phyloP scores from a whole-genome alignment of 2,329 filamentous ascomycete genomes.

The Aspergillus awamori region DNA sequence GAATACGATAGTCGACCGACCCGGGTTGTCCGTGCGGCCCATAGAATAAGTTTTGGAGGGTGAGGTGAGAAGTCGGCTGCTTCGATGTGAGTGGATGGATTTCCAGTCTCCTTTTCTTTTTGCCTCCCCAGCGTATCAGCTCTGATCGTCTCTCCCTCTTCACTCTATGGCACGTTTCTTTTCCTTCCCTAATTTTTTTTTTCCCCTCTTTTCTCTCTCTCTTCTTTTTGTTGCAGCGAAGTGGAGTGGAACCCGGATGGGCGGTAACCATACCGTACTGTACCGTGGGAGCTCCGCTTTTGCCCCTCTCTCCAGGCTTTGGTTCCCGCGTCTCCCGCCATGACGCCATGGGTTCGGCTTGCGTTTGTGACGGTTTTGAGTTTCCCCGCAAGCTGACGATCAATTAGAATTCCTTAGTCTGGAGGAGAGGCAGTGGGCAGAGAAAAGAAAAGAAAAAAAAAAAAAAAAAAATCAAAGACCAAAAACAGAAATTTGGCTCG shows the following conservation, averaged over 20 bases:
- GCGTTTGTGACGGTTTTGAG: conserved; percentile 11
- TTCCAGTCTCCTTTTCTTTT: neutral
- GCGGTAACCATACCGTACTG: conserved; percentile 16
- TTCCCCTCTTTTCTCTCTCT: too few species aligned
- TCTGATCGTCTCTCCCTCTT: neutral
- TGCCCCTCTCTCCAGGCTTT: conserved; percentile 8
- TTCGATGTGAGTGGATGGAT: neutral
- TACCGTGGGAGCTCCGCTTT: conserved; percentile 9
- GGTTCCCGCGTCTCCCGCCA: conserved; percentile 14
- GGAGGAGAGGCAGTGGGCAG: neutral
- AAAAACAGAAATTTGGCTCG: neutral
- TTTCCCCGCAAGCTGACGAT: conserved; percentile 23
- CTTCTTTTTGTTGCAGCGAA: neutral
- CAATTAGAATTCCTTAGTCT: conserved; percentile 1
- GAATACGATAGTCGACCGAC: neutral
- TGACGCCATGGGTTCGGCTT: conserved; percentile 25
- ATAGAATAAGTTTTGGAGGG: neutral
- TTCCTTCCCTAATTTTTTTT: neutral
- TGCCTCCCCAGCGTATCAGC: neutral
- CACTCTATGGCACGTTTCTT: neutral
- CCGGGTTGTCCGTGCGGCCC: neutral
- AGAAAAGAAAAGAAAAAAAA: neutral
- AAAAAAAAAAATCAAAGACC: neutral
- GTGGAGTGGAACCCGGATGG: conserved; percentile 4
- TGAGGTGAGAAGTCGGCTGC: neutral